Base-by-base conservation (phyloP, 2,329 filamentous ascomycete species). In the Sclerotinia sclerotiorum region DNA sequence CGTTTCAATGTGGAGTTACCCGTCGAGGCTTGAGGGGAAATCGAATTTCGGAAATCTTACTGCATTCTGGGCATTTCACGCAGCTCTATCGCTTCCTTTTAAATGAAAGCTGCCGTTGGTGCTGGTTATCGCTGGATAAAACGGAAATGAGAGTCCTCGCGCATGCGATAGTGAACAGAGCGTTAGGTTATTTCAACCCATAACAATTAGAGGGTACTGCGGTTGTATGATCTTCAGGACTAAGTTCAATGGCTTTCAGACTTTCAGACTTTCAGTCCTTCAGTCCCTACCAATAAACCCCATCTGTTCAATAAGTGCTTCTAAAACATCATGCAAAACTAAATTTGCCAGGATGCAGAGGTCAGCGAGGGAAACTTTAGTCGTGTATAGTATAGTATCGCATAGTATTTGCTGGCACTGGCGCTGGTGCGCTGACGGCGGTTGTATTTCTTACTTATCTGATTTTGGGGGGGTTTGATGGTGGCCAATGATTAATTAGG, bases 341-440 rank as follows among this genome's bases (percentile, higher is more conserved):
- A 5, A 52, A 2, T 52, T 32, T 54, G 32, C 51, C 51, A 32
- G 51, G 51, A 27, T 52, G 24, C 49, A 52, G 11, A 15, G 49
- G 17, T 27, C 39, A 42, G 49, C 24, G 44, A 46, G 24, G 58
- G 44, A 19, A 62, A 32, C 24, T 62, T 35, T 62, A 51, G 58
- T 62, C 58, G 58, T 48, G 49, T 27, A 52, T 35, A 35, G 35
- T 35, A 35, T 54, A 29, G 15, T 17, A 29, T 54, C 15, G 51
- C 27, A 54, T 55, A 55, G 29, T 29, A 55, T 55, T 55, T 55
- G 29, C 52, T 55, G 52, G 52, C 52, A 55, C 19, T 55, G 52
- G 52, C 52, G 52, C 52, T 55, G 49, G 29, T 35, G 61, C 61
- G 61, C 61, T 52, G 44, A 64, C 61, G 61, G 61, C 61, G 61